A percentile compares a stretch with the other conserved stretches of the same genome.
Conservation (phyloP, 1,284 basidiomycete genomes). For the Ustilago bromivora region DNA sequence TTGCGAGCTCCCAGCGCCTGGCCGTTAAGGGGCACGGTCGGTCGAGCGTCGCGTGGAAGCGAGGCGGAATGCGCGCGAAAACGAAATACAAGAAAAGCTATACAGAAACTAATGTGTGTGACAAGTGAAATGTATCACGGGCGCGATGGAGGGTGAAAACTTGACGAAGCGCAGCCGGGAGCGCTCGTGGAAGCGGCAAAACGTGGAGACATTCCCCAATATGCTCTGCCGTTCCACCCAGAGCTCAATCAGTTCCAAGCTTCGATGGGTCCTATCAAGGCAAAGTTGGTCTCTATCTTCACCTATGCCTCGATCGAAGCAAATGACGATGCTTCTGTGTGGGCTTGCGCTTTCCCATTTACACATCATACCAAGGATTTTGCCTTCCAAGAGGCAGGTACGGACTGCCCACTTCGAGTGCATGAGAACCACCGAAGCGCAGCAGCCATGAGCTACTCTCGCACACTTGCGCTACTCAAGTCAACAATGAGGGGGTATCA, state of each 20-base stretch:
- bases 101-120: too few species aligned
- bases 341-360: slow-evolving; percentile 43
- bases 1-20: too few species aligned
- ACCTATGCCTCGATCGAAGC: slow-evolving; percentile 20
- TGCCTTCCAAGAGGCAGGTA: not conserved
- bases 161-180: too few species aligned
- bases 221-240: slow-evolving; percentile 34
- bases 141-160: too few species aligned
- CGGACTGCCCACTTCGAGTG: not conserved
- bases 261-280: slow-evolving; percentile 22
- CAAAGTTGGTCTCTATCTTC: slow-evolving; percentile 22
- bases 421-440: slow-evolving; percentile 23
- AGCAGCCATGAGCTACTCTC: slow-evolving; percentile 34
- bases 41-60: too few species aligned
- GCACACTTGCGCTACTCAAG: slow-evolving; percentile 29
- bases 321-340: slow-evolving; percentile 16
- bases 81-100: too few species aligned
- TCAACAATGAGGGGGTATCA: slow-evolving; percentile 11
- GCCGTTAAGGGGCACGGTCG: too few species aligned
- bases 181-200: slow-evolving; percentile 29
- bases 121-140: too few species aligned
- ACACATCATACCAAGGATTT: slow-evolving; percentile 38
- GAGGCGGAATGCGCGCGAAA: too few species aligned
- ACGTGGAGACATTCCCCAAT: slow-evolving; percentile 15
- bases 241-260: slow-evolving; percentile 27